Evolutionary conservation across 1,284 basidiomycete species (phyloP).

Genomic region (Boletus sp.): DNA sequence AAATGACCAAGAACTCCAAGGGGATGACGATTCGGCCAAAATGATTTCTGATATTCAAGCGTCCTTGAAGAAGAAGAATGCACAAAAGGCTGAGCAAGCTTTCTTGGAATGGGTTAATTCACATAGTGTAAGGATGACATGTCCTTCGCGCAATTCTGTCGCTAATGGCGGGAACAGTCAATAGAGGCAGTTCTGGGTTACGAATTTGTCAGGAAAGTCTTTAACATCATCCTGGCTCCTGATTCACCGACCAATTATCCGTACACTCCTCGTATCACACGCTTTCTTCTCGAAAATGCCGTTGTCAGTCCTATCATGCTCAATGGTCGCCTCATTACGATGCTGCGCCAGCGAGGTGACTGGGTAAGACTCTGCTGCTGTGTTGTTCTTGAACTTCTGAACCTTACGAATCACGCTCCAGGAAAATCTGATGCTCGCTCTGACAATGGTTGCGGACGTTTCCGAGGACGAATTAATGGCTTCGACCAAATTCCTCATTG

Average conservation of each 20-base stretch:
- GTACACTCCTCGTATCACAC: constrained; percentile 48
- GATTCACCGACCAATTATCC: constrained; percentile 26
- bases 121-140: constrained; percentile 26
- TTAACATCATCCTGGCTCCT: constrained; percentile 46
- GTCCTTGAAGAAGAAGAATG: constrained; percentile 32
- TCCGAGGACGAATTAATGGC: constrained; percentile 58
- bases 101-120: constrained; percentile 51
- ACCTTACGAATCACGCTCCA: constrained; percentile 27
- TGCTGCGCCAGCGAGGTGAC: constrained; percentile 50
- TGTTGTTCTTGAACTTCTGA: not conserved
- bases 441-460: constrained; percentile 55
- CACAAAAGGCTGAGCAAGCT: constrained; percentile 41
- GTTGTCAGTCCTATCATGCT: constrained; percentile 59
- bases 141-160: not conserved
- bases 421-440: constrained; percentile 52
- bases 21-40: constrained; percentile 35
- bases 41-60: constrained; percentile 38
- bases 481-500: constrained; percentile 44
- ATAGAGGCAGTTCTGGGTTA: constrained; percentile 37
- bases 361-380: constrained; percentile 49
- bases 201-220: constrained; percentile 53
- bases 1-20: constrained; percentile 3
- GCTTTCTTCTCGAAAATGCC: constrained; percentile 49
- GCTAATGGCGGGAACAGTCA: constrained; percentile 17
- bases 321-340: constrained; percentile 49